Evolutionary conservation across 768 basidiomycete species (phyloP), one percentile per base, ranked within the genome.

Genomic region (Russula lepida): DNA sequence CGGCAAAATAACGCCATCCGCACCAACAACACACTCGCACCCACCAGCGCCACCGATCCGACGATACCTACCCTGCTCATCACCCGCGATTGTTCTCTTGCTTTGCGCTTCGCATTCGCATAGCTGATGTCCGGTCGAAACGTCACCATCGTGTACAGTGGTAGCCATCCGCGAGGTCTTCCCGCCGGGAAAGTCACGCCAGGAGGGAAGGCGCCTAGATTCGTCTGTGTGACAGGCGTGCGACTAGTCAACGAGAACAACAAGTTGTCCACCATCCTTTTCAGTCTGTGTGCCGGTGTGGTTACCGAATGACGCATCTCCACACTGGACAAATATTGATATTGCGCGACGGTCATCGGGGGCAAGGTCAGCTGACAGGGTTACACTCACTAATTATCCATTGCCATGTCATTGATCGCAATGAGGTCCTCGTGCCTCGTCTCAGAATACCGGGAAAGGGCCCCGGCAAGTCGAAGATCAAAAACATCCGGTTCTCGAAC

Each of bases 121-220:
- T 99, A 99, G 71, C 86, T 87, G 68, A 99, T 84, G 74, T 98
- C 95, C 54, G 93, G 92, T 44, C 95, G 83, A 77, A 99, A 99
- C 47, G 95, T 98, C 66, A 97, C 88, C 95, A 98, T 97, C 35
- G 92, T 92, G 74, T 99, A 99, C 53, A 95, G 79, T 59, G 92
- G 89, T 54, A 94, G 80, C 95, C 95, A 98, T 39, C 91, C 93
- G 65, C 72, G 71, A 47, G 86, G 86, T 62, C 77, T 73, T 62
- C 71, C 71, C 61, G 84, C 52, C 12, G 68, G 66, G 68, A 72
- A 74, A 7, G 69, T 56, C 43, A 64, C 70, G 21, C 56, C 58
- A n/a, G 62, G 19, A 21, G 69, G 64, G 19, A 59, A 58, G 57
- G 79, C 78, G 47, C 74, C 74, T 66, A 84, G 71, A 63, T 77